Conservation (phyloP, 371 early-diverging fungal species). For the Circinella umbellata region DNA sequence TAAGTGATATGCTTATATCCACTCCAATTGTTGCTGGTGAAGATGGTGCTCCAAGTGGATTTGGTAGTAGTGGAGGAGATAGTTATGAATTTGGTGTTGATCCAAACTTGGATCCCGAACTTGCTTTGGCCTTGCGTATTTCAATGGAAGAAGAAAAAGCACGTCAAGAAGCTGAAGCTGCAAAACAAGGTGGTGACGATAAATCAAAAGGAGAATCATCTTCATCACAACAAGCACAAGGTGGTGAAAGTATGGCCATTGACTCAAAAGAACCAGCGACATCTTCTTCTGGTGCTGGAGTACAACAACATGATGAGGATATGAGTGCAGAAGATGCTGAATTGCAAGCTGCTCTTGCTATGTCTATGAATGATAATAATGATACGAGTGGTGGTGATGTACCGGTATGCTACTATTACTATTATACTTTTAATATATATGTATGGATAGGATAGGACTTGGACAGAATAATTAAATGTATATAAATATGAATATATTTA, state of each 20-base stretch:
- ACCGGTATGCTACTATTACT: neutral
- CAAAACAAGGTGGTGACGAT: constrained; percentile 45
- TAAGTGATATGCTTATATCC: constrained; percentile 87
- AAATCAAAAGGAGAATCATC: constrained; percentile 29
- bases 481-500: neutral
- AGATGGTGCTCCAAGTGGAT: constrained; percentile 67
- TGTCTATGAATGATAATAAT: constrained; percentile 59
- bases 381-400: constrained; percentile 20
- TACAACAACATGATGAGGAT: constrained; percentile 40
- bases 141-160: constrained; percentile 97
- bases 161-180: constrained; percentile 79
- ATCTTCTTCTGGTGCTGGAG: constrained; percentile 18
- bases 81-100: constrained; percentile 97
- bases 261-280: constrained; percentile 42
- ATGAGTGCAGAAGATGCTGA: constrained; percentile 36
- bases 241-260: constrained; percentile 52
- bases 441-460: too few relatives aligned
- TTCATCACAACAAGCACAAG: constrained; percentile 31
- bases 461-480: too few relatives aligned
- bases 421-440: too few relatives aligned
- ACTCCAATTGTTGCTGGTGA: constrained; percentile 89
- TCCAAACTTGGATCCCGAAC: constrained; percentile 94
- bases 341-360: constrained; percentile 57
- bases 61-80: constrained; percentile 50
- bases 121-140: constrained; percentile 94